A percentile compares a stretch with the other conserved stretches of the same genome.
Evolutionary conservation across 1,284 basidiomycete genomes (phyloP).

Genomic region (Ustanciosporium gigantosporum): DNA sequence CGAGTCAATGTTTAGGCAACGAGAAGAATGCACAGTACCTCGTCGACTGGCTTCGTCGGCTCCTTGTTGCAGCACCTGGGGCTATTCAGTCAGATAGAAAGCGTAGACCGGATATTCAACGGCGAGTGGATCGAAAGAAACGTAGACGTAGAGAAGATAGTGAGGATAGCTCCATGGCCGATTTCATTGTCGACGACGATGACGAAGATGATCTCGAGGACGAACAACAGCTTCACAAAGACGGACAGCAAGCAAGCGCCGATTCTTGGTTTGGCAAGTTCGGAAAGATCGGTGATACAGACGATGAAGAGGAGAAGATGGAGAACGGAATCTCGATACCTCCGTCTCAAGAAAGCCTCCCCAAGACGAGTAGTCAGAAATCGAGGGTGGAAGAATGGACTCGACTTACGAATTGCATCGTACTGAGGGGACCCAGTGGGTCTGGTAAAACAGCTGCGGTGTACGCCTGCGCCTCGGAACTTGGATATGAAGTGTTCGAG

Average conservation of each 20-base stretch:
- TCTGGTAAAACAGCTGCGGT: constrained; percentile 55
- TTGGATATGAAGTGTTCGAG: constrained; percentile 95
- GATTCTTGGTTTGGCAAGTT: constrained; percentile 44
- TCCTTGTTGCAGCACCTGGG: constrained; percentile 24
- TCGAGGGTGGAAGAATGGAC: background rate
- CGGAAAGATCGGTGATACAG: constrained; percentile 5
- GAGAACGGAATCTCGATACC: background rate
- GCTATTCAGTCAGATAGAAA: constrained; percentile 4
- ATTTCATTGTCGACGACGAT: constrained; percentile 46
- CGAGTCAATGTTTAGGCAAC: constrained; percentile 32
- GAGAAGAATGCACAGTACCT: constrained; percentile 25
- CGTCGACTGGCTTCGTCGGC: constrained; percentile 40
- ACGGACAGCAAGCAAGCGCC: constrained; percentile 29
- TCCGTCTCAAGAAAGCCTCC: background rate
- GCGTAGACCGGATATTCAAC: constrained; percentile 10
- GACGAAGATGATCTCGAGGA: constrained; percentile 23
- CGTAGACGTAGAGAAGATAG: constrained; percentile 6
- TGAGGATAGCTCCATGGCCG: constrained; percentile 25
- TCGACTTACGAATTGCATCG: constrained; percentile 47
- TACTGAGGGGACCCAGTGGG: constrained; percentile 73
- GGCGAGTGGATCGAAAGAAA: constrained; percentile 14
- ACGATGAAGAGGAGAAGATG: background rate
- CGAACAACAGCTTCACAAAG: too few relatives aligned
- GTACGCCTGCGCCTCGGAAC: constrained; percentile 64
- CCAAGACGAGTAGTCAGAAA: background rate